Evolutionary conservation across 345 rosid genomes (phyloP), one percentile per base, ranked within the genome.

Genomic region (Nephelium lappaceum): DNA sequence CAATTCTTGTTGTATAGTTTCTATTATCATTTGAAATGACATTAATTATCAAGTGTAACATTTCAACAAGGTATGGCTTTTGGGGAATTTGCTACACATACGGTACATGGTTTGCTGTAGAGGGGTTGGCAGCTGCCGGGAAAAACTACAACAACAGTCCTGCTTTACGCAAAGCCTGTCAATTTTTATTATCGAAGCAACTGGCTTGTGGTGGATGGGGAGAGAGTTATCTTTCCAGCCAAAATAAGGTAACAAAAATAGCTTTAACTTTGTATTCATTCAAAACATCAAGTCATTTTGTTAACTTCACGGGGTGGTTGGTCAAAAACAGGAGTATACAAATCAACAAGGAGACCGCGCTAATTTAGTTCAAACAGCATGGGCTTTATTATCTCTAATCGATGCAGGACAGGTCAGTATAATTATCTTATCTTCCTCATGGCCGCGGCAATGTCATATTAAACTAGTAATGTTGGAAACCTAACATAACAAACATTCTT

Each of bases 61-160:
- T 41, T 5, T 51, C 51, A 55, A 58, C 55, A 58, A 88, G 88
- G 91, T 92, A 88, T 12, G 96, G 93, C 18, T 88, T 79, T 21
- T 88, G 93, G 96, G 96, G 96, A 19, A 88, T 92, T 4, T 92
- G 95, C 75, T 90, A 88, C 78, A 86, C 88, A 0, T 90, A 88
- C 27, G 93, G 80, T 4, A 87, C 90, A 68, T 90, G 90, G 89
- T 90, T 90, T 63, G 87, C 85, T 0, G 84, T 90, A 66, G 87
- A 83, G 63, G 93, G 86, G 31, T 65, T 92, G 49, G 87, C 77
- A 43, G 88, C 96, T 11, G 80, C 81, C 18, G 88, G 89, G 3
- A 89, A 76, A 71, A 88, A 64, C 69, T 85, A 81, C 73, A 43
- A 55, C 27, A 82, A 83, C 66, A 70, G 86, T 69, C 80, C 77